Evolutionary conservation across 306 rosid genomes (phyloP), one percentile per base, ranked within the genome.

Genomic region (Prunus mongolica): DNA sequence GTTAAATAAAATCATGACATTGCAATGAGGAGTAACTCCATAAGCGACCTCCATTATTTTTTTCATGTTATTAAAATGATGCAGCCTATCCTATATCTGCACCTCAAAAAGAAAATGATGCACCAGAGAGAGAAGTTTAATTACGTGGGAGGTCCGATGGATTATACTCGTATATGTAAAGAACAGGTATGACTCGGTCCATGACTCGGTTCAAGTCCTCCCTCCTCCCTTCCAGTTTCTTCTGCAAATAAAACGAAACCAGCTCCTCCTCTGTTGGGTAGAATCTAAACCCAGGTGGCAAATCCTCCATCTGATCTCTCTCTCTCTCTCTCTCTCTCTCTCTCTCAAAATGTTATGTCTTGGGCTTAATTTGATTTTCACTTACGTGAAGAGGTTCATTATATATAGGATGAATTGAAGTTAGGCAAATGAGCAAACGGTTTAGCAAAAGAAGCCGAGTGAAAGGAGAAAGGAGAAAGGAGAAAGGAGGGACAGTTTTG

Each of bases 181-280:
- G 67, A 32, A 77, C 82, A 0, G 98, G 98, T 10, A 94, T 87
- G 46, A 91, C 80, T 20, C 78, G 81, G 70, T 87, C 73, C 74
- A 90, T 75, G 45, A 73, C 72, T 66, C 66, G 75, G 54, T 72
- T 79, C 58, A 85, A 18, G 30, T 80, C 87, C 18, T 87, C 84
- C 5, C 75, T 82, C 15, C 4, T 27, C 61, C 96, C 93, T 45
- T 91, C 84, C 12, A 94, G 90, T 84, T 88, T 91, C 44, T 83
- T 84, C 2, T 34, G 84, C 16, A 94, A 85, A 80, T 91, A 91
- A 81, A 91, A 91, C 0, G 87, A 81, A 56, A 94, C 77, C 28
- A 93, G 76, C 69, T 93, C 98, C 73, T 91, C 96, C 81, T 93
- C 97, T 2, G 97, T 93, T 0, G 97, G 98, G 80, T 86, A 91